These are phyloP conservation scores for Botrytis fragariae DNA, from an alignment of 2,329 filamentous ascomycete species.

Conservation along the genomic window DNA sequence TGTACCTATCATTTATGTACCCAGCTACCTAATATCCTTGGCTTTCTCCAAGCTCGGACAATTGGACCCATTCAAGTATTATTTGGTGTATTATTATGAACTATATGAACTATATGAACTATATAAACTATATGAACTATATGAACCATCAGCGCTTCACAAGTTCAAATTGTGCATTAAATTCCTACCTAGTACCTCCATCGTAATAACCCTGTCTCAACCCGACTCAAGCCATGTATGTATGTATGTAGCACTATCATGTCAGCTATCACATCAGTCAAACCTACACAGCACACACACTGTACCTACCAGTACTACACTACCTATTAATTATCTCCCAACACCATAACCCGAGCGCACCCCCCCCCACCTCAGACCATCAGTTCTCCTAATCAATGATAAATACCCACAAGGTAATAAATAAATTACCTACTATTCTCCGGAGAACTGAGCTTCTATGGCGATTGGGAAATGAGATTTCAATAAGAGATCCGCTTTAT, in stretches of 20 bases:
- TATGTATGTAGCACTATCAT: not conserved
- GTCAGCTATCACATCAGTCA: not conserved
- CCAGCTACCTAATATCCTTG: not conserved
- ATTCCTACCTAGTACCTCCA: not conserved
- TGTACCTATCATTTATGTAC: not conserved
- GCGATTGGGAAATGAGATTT: conserved; percentile 11
- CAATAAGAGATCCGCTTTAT: conserved; percentile 6
- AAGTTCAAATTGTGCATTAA: not conserved
- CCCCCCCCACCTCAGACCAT: not conserved
- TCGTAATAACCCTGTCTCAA: not conserved
- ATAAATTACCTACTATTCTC: not conserved
- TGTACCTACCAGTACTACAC: no score
- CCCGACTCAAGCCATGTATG: not conserved
- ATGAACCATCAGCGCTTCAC: not conserved
- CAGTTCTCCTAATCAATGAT: not conserved
- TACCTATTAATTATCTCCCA: not conserved
- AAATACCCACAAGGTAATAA: conserved; percentile 2
- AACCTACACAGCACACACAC: not conserved
- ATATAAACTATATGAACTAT: no score
- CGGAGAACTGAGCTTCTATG: not conserved
- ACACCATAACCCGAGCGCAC: not conserved
- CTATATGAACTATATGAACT: not conserved
- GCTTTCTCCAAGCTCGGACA: not conserved
- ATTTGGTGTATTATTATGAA: not conserved
- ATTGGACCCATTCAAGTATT: not conserved